Evolutionary conservation across 2,329 filamentous ascomycete species (phyloP).

Genomic region (Raffaelea deltoideospora): DNA sequence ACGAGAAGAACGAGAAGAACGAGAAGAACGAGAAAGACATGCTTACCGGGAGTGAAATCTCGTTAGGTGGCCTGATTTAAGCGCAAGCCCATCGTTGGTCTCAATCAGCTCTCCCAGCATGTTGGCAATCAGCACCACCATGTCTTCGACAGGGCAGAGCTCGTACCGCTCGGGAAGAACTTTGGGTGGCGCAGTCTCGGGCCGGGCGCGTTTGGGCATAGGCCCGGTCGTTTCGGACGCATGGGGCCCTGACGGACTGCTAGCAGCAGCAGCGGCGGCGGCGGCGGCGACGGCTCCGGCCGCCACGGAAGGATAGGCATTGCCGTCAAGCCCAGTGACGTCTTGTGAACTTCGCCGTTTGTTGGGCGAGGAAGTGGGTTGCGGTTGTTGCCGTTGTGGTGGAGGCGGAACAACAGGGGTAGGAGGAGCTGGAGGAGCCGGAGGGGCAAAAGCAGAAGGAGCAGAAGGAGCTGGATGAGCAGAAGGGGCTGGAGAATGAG

Average conservation of each 20-base stretch:
- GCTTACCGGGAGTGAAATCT: constrained; percentile 82
- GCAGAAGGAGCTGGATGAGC: not conserved
- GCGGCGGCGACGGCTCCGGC: constrained; percentile 9
- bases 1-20: not conserved
- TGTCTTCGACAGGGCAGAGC: constrained; percentile 64
- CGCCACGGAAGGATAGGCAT: too few relatives aligned
- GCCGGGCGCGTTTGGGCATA: constrained; percentile 41
- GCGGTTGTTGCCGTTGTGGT: not conserved
- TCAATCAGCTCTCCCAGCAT: constrained; percentile 94
- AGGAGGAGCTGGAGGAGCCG: not conserved
- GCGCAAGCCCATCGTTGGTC: constrained; percentile 76
- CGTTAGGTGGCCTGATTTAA: constrained; percentile 74
- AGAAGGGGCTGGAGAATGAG: not conserved
- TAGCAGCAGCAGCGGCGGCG: constrained; percentile 5
- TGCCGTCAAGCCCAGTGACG: constrained; percentile 11
- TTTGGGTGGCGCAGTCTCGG: constrained; percentile 36
- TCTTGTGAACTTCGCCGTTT: constrained; percentile 31
- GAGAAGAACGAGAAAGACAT: not conserved
- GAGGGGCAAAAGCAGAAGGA: not conserved
- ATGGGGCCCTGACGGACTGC: too few relatives aligned
- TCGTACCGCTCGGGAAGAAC: constrained; percentile 63
- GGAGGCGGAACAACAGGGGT: not conserved
- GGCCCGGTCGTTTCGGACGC: too few relatives aligned
- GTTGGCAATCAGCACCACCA: constrained; percentile 80
- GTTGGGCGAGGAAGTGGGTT: constrained; percentile 10